A percentile compares a stretch with the other conserved stretches of the same genome.
These are phyloP conservation scores for Debaryomyces sp. DNA, from an alignment of 1,139 yeast species.

Conservation along the genomic window DNA sequence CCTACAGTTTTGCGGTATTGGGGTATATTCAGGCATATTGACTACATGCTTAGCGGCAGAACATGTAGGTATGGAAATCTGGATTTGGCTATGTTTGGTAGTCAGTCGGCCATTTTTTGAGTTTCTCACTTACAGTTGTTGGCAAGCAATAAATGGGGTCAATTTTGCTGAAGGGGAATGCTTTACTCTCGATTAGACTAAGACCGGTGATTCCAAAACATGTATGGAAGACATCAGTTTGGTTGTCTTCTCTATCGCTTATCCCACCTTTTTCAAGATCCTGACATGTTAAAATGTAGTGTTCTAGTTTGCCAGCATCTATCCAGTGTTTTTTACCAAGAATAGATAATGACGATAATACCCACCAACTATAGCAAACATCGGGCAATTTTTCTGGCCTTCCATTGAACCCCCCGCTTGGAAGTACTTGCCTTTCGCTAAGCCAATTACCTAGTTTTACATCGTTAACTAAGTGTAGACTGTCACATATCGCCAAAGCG, in stretches of 20 bases:
- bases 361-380: conserved; percentile 99
- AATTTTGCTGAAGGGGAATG: conserved; percentile 51
- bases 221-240: conserved; percentile 92
- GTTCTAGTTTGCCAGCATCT: conserved; percentile 57
- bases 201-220: conserved; percentile 88
- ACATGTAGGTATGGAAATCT: not conserved
- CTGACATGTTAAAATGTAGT: conserved; percentile 76
- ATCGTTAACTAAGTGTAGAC: conserved; percentile 55
- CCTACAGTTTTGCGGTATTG: not conserved
- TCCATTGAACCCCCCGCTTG: conserved; percentile 91
- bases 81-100: conserved; percentile 7
- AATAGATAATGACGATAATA: conserved; percentile 74
- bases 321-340: conserved; percentile 74
- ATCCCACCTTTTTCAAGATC: conserved; percentile 84
- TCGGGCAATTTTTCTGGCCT: conserved; percentile 96
- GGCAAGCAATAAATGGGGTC: conserved; percentile 94
- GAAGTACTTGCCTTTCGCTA: conserved; percentile 81
- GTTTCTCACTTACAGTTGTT: conserved; percentile 41
- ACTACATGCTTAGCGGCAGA: not conserved
- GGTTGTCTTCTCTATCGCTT: conserved; percentile 88
- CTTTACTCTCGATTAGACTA: conserved; percentile 66
- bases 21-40: not conserved
- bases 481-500: conserved; percentile 67
- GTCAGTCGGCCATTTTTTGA: conserved; percentile 42
- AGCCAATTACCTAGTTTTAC: conserved; percentile 71